Evolutionary conservation across 1,284 basidiomycete species (phyloP).

Genomic region (Exobasidium cylindrosporum): DNA sequence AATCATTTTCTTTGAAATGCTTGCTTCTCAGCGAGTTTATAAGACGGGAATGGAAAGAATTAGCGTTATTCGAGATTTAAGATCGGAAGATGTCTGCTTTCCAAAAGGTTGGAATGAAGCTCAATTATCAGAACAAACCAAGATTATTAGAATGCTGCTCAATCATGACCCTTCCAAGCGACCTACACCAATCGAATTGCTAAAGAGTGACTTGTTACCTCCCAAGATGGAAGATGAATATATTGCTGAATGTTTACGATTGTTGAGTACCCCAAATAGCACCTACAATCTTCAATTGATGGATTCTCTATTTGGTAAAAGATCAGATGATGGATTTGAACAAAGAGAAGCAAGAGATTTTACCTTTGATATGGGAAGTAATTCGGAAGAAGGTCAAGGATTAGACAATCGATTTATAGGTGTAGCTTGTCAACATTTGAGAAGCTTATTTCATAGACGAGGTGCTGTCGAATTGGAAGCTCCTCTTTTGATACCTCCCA

Average conservation of each 20-base stretch:
- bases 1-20: constrained; percentile 98
- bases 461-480: constrained; percentile 84
- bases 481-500: constrained; percentile 73
- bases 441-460: constrained; percentile 76
- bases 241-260: constrained; percentile 72
- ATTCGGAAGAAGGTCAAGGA: constrained; percentile 60
- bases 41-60: constrained; percentile 83
- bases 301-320: constrained; percentile 31
- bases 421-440: constrained; percentile 73
- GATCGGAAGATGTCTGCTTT: constrained; percentile 71
- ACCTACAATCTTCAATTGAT: constrained; percentile 45
- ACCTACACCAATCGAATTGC: constrained; percentile 79
- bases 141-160: constrained; percentile 76
- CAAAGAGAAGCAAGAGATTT: constrained; percentile 66
- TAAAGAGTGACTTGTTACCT: constrained; percentile 74
- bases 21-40: constrained; percentile 66
- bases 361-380: constrained; percentile 73
- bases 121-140: constrained; percentile 60
- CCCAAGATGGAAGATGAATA: constrained; percentile 76
- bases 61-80: constrained; percentile 72
- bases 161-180: constrained; percentile 78
- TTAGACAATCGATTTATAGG: constrained; percentile 68
- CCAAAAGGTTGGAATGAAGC: constrained; percentile 67
- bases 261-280: constrained; percentile 65
- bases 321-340: constrained; percentile 12